Evolutionary conservation across 441 rosid species (phyloP).

Genomic region (Hypseocharis bilobata): DNA sequence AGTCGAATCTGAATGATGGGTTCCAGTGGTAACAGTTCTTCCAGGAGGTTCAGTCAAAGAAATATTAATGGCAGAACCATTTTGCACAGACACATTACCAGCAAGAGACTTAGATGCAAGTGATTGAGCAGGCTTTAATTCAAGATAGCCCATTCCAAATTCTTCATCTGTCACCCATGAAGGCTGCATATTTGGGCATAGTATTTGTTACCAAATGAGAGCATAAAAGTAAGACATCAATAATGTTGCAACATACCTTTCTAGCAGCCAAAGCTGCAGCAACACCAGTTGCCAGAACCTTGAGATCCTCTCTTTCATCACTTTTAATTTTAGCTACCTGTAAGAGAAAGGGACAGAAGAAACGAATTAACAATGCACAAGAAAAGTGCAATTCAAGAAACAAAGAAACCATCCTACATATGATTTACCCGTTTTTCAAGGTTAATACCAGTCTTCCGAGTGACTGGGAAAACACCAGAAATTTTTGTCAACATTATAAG

Average conservation of each 20-base stretch:
- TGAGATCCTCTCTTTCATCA: slow-evolving; percentile 98
- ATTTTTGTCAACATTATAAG: slow-evolving; percentile 90
- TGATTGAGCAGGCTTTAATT: slow-evolving; percentile 65
- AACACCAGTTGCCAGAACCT: slow-evolving; percentile 97
- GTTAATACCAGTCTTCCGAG: slow-evolving; percentile 93
- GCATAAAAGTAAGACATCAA: background rate
- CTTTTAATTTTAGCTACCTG: slow-evolving; percentile 90
- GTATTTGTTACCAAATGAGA: background rate
- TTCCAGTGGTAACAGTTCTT: slow-evolving; percentile 28
- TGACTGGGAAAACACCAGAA: slow-evolving; percentile 91
- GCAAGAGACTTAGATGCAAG: slow-evolving; percentile 47
- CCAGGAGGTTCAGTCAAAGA: slow-evolving; percentile 53
- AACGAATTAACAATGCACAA: slow-evolving; percentile 9
- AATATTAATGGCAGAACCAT: slow-evolving; percentile 39
- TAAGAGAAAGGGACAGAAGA: slow-evolving; percentile 20
- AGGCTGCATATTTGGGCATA: slow-evolving; percentile 43
- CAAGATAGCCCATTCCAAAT: slow-evolving; percentile 97
- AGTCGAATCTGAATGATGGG: slow-evolving; percentile 54
- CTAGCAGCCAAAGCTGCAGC: slow-evolving; percentile 97
- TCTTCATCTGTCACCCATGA: slow-evolving; percentile 99
- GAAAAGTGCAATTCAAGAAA: slow-evolving; percentile 9
- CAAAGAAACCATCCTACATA: slow-evolving; percentile 13
- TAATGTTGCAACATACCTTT: slow-evolving; percentile 48
- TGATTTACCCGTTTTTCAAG: slow-evolving; percentile 94
- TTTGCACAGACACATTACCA: slow-evolving; percentile 38